phyloP scores from a whole-genome alignment of 2,329 filamentous ascomycete species.

The Trichoderma sp. region DNA sequence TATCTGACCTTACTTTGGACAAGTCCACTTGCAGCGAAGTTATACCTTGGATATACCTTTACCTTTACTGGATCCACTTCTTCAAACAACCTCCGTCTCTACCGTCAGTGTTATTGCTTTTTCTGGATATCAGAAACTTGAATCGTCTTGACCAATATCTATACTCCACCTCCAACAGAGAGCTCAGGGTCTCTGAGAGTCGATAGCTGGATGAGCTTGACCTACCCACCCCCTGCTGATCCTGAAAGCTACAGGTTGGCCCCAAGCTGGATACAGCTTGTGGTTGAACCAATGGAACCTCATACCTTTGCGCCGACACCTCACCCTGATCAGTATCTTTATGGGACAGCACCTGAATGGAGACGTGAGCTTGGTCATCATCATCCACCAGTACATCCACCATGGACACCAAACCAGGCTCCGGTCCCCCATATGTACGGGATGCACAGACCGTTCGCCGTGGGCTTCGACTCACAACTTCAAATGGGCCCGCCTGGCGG shows the following conservation, averaged over 20 bases:
- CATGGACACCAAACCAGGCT: neutral
- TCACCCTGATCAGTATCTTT: slow-evolving; percentile 1
- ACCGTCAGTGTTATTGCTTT: neutral
- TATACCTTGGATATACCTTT: neutral
- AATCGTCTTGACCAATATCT: neutral
- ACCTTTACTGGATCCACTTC: neutral
- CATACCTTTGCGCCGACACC: slow-evolving; percentile 34
- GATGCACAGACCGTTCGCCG: slow-evolving; percentile 25
- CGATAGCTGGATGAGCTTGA: neutral
- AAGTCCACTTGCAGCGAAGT: neutral
- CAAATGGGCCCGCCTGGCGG: slow-evolving; percentile 26
- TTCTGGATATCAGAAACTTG: neutral
- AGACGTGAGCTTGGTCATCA: neutral
- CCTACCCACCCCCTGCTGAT: neutral
- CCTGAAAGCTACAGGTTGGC: neutral
- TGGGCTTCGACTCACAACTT: slow-evolving; percentile 27
- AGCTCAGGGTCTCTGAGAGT: neutral
- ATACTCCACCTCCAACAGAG: neutral
- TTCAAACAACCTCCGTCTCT: neutral
- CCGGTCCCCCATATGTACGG: slow-evolving; percentile 27
- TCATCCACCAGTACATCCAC: neutral
- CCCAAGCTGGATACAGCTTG: neutral
- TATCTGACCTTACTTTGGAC: neutral
- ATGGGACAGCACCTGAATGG: slow-evolving; percentile 20
- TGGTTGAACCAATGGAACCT: slow-evolving; percentile 30